Evolutionary conservation across 2,329 filamentous ascomycete genomes (phyloP), one percentile per base, ranked within the genome.

Genomic region (Hyphodiscus sp.): DNA sequence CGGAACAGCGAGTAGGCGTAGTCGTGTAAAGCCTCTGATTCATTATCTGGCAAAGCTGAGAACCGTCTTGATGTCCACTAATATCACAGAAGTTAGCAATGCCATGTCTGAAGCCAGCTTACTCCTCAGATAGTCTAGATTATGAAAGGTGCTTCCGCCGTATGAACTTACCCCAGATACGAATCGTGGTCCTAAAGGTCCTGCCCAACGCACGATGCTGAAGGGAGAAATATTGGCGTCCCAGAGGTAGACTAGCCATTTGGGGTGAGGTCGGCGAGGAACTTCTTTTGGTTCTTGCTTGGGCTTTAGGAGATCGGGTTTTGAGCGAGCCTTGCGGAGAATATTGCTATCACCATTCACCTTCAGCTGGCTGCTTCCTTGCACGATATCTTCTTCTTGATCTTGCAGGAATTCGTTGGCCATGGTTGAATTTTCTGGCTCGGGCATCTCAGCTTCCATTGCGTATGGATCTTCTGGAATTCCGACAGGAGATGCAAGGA

Each of bases 191-290:
- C 94, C 94, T 0, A 99, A 75, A 0, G 94, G 94, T 0, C 94
- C 94, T 1, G 89, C 80, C 76, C 91, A 86, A 55, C 94, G 87
- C 15, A 99, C 83, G 47, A 99, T 76, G 60, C 86, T 92, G 70
- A 99, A 99, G 7, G 94, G 94, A 0, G 91, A 96, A 59, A 97
- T 83, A 67, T 99, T 99, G 62, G 91, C 88, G 61, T 99, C 94
- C 94, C 94, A 99, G 4, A 99, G 81, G 73, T 91, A 96, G 52
- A 85, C 84, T 19, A 97, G 76, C 91, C 92, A 96, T 69, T 86
- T 84, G 0, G 91, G 90, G 2, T 94, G 70, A 1, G 84, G 86
- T 15, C 81, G 72, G 18, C 63, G 64, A 4, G 63, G 60, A 60
- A 63, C 63, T 41, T 66, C 63, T 29, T 64, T 55, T 52, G 66